phyloP scores from a whole-genome alignment of 2,329 filamentous ascomycete species.

The Penicillium sp. region DNA sequence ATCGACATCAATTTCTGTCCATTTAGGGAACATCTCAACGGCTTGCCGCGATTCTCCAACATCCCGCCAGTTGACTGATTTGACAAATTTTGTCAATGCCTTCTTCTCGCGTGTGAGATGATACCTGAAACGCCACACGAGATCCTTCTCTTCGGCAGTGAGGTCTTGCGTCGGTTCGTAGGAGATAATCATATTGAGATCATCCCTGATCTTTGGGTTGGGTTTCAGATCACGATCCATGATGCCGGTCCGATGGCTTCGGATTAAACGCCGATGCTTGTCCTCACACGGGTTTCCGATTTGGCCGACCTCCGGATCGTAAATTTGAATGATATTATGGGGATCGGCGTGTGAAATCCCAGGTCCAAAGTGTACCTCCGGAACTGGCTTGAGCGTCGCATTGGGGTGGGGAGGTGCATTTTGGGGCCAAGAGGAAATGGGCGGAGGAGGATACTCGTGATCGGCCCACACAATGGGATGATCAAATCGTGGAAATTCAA shows the following conservation, averaged over 20 bases:
- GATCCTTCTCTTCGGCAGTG: constrained; percentile 86
- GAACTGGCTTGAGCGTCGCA: constrained; percentile 72
- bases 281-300: constrained; percentile 91
- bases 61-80: constrained; percentile 93
- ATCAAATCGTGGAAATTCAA: constrained; percentile 92
- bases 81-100: constrained; percentile 94
- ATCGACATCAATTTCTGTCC: constrained; percentile 96
- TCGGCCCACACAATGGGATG: constrained; percentile 95
- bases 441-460: constrained; percentile 83
- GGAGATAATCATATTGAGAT: constrained; percentile 84
- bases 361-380: constrained; percentile 85
- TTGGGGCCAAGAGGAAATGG: constrained; percentile 71
- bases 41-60: constrained; percentile 81
- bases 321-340: constrained; percentile 70
- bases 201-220: constrained; percentile 91
- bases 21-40: constrained; percentile 83
- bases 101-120: constrained; percentile 89
- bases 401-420: constrained; percentile 63
- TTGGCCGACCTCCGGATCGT: constrained; percentile 88
- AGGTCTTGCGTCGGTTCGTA: constrained; percentile 90
- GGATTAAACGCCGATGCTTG: constrained; percentile 87
- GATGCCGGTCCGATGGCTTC: constrained; percentile 89
- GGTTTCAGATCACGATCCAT: constrained; percentile 93
- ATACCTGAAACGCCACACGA: constrained; percentile 97
- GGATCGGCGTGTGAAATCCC: constrained; percentile 71